Conservation (phyloP, 2,329 filamentous ascomycete species). For the Xylaria sp. region DNA sequence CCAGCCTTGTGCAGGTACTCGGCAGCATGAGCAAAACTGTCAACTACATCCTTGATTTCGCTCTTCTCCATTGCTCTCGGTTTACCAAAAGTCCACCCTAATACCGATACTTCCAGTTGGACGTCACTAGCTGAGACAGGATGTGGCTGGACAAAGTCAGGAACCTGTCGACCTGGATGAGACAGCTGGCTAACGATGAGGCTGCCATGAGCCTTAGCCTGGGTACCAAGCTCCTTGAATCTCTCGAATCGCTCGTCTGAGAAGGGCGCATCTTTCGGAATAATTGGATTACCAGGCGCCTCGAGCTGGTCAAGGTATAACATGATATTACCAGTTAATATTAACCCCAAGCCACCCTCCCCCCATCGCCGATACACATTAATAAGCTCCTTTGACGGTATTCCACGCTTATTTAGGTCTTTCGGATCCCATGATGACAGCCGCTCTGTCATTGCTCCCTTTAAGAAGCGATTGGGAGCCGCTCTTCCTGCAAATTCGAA, state of each 20-base stretch:
- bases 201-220: conserved; percentile 62
- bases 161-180: conserved; percentile 69
- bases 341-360: conserved; percentile 61
- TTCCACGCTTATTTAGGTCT: conserved; percentile 56
- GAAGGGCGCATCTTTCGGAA: conserved; percentile 59
- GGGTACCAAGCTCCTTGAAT: conserved; percentile 61
- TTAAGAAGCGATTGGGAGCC: conserved; percentile 67
- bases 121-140: conserved; percentile 55
- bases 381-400: conserved; percentile 46
- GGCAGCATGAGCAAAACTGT: conserved; percentile 38
- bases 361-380: conserved; percentile 69
- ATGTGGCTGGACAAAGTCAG: conserved; percentile 47
- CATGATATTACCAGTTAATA: conserved; percentile 70
- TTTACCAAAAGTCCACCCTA: conserved; percentile 56
- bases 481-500: conserved; percentile 59
- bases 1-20: conserved; percentile 42
- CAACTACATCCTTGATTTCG: conserved; percentile 41
- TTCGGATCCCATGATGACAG: conserved; percentile 66
- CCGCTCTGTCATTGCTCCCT: conserved; percentile 69
- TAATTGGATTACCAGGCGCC: conserved; percentile 64
- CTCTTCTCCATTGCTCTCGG: conserved; percentile 43
- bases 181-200: conserved; percentile 68
- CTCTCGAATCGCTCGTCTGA: conserved; percentile 63
- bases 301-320: conserved; percentile 66
- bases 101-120: conserved; percentile 54